These are phyloP conservation scores for Hypoxylon sp. DNA, from an alignment of 2,329 filamentous ascomycete genomes.

Conservation along the genomic window DNA sequence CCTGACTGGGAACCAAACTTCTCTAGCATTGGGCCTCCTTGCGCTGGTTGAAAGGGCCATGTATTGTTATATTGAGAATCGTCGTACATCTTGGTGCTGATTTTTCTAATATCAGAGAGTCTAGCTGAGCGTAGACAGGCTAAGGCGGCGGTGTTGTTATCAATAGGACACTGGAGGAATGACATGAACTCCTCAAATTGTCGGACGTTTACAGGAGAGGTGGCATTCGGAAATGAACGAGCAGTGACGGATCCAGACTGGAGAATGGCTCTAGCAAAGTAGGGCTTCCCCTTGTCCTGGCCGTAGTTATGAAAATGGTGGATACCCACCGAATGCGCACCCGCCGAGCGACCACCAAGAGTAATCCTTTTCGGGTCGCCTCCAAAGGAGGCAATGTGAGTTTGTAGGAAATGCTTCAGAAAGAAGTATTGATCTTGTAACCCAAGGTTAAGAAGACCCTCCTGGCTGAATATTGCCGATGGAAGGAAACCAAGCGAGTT, in stretches of 20 bases:
- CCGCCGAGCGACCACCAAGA: conserved; percentile 47
- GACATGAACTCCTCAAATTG: conserved; percentile 54
- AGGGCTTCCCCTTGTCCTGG: conserved; percentile 48
- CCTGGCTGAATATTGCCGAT: conserved; percentile 41
- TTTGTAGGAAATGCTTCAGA: conserved; percentile 43
- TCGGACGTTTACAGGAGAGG: conserved; percentile 53
- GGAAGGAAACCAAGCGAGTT: conserved; percentile 52
- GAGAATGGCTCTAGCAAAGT: conserved; percentile 56
- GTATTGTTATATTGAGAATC: conserved; percentile 59
- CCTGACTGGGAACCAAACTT: conserved; percentile 61
- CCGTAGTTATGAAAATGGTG: conserved; percentile 59
- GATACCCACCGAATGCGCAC: conserved; percentile 55
- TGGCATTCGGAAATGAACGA: conserved; percentile 56
- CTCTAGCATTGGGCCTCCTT: conserved; percentile 62
- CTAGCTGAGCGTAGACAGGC: conserved; percentile 58
- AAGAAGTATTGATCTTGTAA: conserved; percentile 46
- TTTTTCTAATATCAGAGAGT: conserved; percentile 57
- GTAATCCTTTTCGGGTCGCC: conserved; percentile 42
- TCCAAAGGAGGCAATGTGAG: conserved; percentile 44
- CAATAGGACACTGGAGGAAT: conserved; percentile 52
- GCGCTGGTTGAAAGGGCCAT: conserved; percentile 65
- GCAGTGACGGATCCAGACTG: conserved; percentile 58
- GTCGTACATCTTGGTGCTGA: conserved; percentile 58
- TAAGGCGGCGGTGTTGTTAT: conserved; percentile 54
- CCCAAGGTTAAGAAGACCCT: conserved; percentile 48